phyloP scores from a whole-genome alignment of 208 protist genomes.

The Entamoeba invadens region DNA sequence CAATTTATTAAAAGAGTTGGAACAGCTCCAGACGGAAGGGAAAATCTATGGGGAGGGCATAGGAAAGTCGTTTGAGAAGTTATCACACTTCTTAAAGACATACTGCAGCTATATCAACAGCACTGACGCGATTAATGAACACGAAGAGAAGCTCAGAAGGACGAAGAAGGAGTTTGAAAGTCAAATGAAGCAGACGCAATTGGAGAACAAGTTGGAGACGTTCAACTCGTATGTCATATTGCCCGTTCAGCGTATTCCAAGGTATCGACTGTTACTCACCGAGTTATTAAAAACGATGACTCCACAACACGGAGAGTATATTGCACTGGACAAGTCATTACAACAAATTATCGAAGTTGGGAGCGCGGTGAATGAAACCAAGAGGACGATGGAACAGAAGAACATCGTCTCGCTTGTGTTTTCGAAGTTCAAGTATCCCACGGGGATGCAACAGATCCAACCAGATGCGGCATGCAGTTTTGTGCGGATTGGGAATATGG shows the following conservation, averaged over 20 bases:
- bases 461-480: not conserved
- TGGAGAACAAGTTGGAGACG: not conserved
- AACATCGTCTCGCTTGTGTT: not conserved
- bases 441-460: not conserved
- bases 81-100: not conserved
- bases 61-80: not conserved
- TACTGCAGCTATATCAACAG: not conserved
- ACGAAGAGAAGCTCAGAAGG: not conserved
- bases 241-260: not conserved
- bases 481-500: not conserved
- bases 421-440: not conserved
- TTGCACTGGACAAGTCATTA: not conserved
- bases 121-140: not conserved
- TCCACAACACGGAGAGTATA: not conserved
- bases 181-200: not conserved
- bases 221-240: not conserved
- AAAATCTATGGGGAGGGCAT: not conserved
- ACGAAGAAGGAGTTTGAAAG: not conserved
- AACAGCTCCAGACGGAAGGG: not conserved
- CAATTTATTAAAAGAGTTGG: not conserved
- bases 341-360: not conserved
- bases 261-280: not conserved
- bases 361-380: not conserved
- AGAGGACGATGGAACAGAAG: not conserved
- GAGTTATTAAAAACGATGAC: not conserved